Evolutionary conservation across 345 rosid species (phyloP), one percentile per base, ranked within the genome.

Genomic region (Cardamine occulta): DNA sequence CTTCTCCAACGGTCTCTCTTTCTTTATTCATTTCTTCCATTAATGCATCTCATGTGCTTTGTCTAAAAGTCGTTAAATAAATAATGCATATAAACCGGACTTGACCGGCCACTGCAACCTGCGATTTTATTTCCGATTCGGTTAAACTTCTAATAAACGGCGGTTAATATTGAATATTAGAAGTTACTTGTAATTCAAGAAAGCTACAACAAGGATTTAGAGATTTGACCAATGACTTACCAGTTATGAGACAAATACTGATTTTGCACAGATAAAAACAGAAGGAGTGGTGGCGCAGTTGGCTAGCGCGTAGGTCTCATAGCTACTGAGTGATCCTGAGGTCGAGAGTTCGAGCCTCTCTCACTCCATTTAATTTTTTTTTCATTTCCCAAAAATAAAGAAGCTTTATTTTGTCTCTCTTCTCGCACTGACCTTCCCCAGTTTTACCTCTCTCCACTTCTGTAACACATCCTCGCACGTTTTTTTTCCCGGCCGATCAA

Each of bases 261-360:
- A 28, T 0, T 28, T 28, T 4, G 0, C 31, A 28, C 6, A 28
- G 1, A 0, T 4, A 28, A 4, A 4, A 4, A 28, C 5, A 28
- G 4, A 31, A 5, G 32, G 96, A 90, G 89, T 84, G 91, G 91
- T 85, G 93, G 94, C 89, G 98, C 92, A 89, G 93, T 91, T 91
- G 97, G 93, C 89, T 89, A 89, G 98, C 93, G 89, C 91, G 91
- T 84, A 86, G 94, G 88, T 93, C 93, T 91, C 97, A 88, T 88
- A 86, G 96, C 53, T 57, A 17, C 58, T 49, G 90, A 88, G 96
- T 79, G 2, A 88, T 91, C 91, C 96, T 85, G 93, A 89, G 93
- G 93, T 88, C 89, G 97, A 91, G 97, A 88, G 96, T 84, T 86
- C 87, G 91, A 86, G 86, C 91, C 92, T 89, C 96, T 91, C 93